Evolutionary conservation across 768 basidiomycete genomes (phyloP).

Genomic region (Psilocybe cubensis): DNA sequence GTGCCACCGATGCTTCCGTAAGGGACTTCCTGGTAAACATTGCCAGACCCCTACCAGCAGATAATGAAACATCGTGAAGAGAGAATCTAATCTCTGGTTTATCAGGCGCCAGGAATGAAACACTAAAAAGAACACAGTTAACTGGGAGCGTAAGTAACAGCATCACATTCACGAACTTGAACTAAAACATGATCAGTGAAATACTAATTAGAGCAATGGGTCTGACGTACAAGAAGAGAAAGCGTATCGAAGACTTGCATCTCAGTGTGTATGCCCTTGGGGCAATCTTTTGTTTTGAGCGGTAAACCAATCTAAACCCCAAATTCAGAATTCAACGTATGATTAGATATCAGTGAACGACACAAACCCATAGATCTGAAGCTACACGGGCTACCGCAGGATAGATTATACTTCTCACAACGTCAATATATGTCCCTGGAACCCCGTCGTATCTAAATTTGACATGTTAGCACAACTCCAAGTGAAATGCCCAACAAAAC

Average conservation of each 20-base stretch:
- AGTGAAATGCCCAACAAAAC: neutral
- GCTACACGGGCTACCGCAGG: constrained; percentile 43
- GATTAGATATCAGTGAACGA: too few species aligned
- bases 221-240: constrained; percentile 30
- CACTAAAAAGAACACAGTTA: neutral
- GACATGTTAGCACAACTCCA: neutral
- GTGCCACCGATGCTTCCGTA: constrained; percentile 8
- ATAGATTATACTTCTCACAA: constrained; percentile 54
- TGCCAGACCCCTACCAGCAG: constrained; percentile 12
- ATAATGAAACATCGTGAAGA: constrained; percentile 10
- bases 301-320: constrained; percentile 50
- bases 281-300: constrained; percentile 49
- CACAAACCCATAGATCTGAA: constrained; percentile 24
- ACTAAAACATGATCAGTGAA: constrained; percentile 2
- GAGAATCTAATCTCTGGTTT: constrained; percentile 8
- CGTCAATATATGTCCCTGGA: constrained; percentile 43
- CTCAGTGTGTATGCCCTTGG: constrained; percentile 46
- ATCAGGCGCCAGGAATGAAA: constrained; percentile 15
- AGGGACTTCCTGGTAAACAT: constrained; percentile 9
- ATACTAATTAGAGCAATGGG: neutral
- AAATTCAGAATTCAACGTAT: too few species aligned
- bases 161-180: constrained; percentile 3
- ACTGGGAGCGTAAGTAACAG: neutral
- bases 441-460: constrained; percentile 33
- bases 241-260: constrained; percentile 52